Conservation (phyloP, 2,329 filamentous ascomycete species). For the Dothideomycetes sp. region DNA sequence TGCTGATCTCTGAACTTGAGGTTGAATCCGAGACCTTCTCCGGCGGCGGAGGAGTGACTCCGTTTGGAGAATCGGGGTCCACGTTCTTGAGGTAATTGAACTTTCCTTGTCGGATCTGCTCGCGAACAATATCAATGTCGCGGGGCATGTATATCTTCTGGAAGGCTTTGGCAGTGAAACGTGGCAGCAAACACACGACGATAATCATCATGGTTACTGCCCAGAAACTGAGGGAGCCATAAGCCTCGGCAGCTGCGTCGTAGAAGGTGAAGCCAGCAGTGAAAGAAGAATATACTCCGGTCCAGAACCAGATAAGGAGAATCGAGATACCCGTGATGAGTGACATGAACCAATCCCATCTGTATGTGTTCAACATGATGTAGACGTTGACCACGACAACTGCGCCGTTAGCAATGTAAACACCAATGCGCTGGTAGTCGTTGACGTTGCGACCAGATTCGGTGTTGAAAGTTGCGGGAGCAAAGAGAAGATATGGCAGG, state of each 20-base stretch:
- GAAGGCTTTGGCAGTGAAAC: conserved; percentile 74
- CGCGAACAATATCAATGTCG: conserved; percentile 89
- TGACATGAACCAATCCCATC: conserved; percentile 95
- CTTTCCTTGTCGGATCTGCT: conserved; percentile 75
- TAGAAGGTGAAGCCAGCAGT: conserved; percentile 58
- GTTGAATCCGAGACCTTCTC: conserved; percentile 42
- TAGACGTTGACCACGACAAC: conserved; percentile 88
- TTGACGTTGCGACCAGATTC: conserved; percentile 65
- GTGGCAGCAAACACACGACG: conserved; percentile 73
- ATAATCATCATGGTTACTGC: conserved; percentile 69
- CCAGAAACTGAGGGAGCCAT: conserved; percentile 79
- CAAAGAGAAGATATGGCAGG: conserved; percentile 76
- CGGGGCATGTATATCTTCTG: conserved; percentile 93
- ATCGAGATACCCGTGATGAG: conserved; percentile 75
- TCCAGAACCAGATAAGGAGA: conserved; percentile 90
- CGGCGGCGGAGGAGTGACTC: conserved; percentile 36
- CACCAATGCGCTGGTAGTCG: conserved; percentile 76
- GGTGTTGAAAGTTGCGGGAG: conserved; percentile 58
- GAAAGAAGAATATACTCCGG: conserved; percentile 70
- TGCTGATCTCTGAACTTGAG: conserved; percentile 48
- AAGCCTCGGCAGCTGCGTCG: conserved; percentile 67
- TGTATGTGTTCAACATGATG: conserved; percentile 90
- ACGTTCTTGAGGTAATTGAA: conserved; percentile 63
- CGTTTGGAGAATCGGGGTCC: conserved; percentile 29
- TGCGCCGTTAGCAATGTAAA: conserved; percentile 75